Evolutionary conservation across 2,329 filamentous ascomycete species (phyloP).

Genomic region (Colletotrichum agaves): DNA sequence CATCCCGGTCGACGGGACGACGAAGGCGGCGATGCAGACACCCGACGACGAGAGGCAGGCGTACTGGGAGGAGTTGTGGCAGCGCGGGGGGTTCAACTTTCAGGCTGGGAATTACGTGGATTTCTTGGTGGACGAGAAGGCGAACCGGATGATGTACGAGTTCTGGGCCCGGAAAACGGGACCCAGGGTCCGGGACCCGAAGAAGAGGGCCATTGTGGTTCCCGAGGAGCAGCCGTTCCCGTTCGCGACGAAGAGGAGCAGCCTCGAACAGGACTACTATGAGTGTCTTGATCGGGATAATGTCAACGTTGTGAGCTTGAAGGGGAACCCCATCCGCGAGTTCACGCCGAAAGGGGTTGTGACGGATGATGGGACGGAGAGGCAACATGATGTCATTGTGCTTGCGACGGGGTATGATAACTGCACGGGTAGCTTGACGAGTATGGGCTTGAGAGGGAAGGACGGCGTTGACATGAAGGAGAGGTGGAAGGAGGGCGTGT

Average conservation of each 20-base stretch:
- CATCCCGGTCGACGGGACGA: conserved; percentile 60
- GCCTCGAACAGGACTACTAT: conserved; percentile 60
- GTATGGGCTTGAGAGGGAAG: conserved; percentile 45
- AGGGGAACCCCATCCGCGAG: conserved; percentile 52
- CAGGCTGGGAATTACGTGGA: conserved; percentile 60
- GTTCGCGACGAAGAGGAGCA: conserved; percentile 58
- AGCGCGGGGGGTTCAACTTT: conserved; percentile 57
- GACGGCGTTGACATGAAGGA: conserved; percentile 45
- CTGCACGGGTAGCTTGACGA: conserved; percentile 46
- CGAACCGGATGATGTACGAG: conserved; percentile 57
- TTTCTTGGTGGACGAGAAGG: conserved; percentile 51
- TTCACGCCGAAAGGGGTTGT: conserved; percentile 53
- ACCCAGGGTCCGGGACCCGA: conserved; percentile 55
- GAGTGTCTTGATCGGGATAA: conserved; percentile 58
- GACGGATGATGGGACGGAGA: conserved; percentile 48
- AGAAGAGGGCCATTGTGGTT: conserved; percentile 56
- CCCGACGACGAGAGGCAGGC: conserved; percentile 54
- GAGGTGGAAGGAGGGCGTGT: conserved; percentile 46
- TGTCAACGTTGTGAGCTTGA: conserved; percentile 57
- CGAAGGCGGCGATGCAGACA: conserved; percentile 55
- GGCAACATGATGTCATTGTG: conserved; percentile 50
- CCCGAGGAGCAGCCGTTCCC: conserved; percentile 56
- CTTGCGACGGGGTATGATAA: conserved; percentile 50
- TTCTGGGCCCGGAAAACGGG: conserved; percentile 60
- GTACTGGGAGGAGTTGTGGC: conserved; percentile 56